Evolutionary conservation across 345 rosid genomes (phyloP), one percentile per base, ranked within the genome.

Genomic region (Acer negundo): DNA sequence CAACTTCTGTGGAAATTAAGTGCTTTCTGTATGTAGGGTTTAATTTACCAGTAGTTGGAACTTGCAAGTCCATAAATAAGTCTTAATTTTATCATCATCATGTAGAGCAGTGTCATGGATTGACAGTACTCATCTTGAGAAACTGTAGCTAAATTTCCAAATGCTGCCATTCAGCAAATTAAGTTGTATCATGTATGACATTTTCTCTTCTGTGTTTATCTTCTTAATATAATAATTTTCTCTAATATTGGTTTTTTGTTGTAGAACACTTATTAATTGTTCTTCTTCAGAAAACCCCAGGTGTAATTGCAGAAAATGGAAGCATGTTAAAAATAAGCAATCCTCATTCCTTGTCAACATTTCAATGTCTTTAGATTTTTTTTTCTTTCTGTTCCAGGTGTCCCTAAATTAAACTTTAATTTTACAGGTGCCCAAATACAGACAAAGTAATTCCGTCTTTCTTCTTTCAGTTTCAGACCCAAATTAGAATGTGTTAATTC

Each of bases 241-340:
- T 49, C 16, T 49, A 13, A 49, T 49, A 12, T 15, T 15, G 55
- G 17, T 49, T 49, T 49, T 49, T 15, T 0, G 55, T 49, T 49
- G 55, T 49, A 49, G 19, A 49, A 49, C 16, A 3, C 0, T 49
- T 49, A 3, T 4, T 3, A 31, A 35, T 49, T 13, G 55, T 15
- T 10, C 1, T 49, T 49, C 16, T 11, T 49, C 55, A 49, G 13
- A 49, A 2, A 13, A 49, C 53, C 13, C 17, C 53, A 47, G 40
- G 59, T 47, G 59, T 23, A 69, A 49, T 20, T 49, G 73, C 74
- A 24, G 74, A 28, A 24, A 70, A 70, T n/a, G 26, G 44, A 31
- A 31, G 16, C 61, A 70, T 10, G 15, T 16, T 70, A 26, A 51
- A 70, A 70, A 70, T 70, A 51, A 51, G 3, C 22, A 2, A 28